phyloP scores from a whole-genome alignment of 2,329 filamentous ascomycete genomes.

The Endoconidiophora laricicola region DNA sequence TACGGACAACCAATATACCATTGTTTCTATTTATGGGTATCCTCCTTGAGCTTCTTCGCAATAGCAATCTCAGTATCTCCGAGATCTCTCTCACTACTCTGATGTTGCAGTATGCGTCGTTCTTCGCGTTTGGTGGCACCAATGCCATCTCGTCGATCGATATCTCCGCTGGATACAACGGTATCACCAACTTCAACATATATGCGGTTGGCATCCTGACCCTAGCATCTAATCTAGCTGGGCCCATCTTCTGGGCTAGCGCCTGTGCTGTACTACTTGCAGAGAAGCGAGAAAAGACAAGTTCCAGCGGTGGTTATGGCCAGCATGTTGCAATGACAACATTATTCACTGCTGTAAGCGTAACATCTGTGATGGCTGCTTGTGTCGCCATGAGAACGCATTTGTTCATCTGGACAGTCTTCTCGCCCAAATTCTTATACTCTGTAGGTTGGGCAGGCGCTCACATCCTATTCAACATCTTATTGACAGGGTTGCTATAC shows the following conservation, averaged over 20 bases:
- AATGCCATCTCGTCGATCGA: slow-evolving; percentile 96
- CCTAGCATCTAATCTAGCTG: slow-evolving; percentile 83
- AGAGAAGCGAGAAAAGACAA: slow-evolving; percentile 9
- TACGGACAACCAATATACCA: slow-evolving; percentile 68
- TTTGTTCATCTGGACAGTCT: slow-evolving; percentile 97
- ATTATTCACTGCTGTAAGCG: slow-evolving; percentile 47
- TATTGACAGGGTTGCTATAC: slow-evolving; percentile 41
- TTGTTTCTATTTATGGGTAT: slow-evolving; percentile 61
- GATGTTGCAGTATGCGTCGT: slow-evolving; percentile 64
- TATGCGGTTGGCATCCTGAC: slow-evolving; percentile 67
- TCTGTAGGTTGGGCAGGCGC: slow-evolving; percentile 81
- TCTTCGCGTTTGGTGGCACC: slow-evolving; percentile 79
- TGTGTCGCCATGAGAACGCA: slow-evolving; percentile 74
- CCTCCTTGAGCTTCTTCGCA: slow-evolving; percentile 33
- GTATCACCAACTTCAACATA: slow-evolving; percentile 65
- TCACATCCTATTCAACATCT: slow-evolving; percentile 58
- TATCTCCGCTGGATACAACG: slow-evolving; percentile 88
- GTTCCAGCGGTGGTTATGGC: slow-evolving; percentile 19
- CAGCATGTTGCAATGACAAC: slow-evolving; percentile 50
- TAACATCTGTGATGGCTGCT: slow-evolving; percentile 68
- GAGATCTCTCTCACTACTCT: slow-evolving; percentile 55
- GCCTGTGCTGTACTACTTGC: slow-evolving; percentile 46
- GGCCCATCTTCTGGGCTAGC: slow-evolving; percentile 71
- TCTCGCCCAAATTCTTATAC: slow-evolving; percentile 92
- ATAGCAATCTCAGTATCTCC: slow-evolving; percentile 30